A percentile compares a stretch with the other conserved stretches of the same genome.
phyloP scores from a whole-genome alignment of 805 yeast genomes.

The Zygoascus bituminiphila region DNA sequence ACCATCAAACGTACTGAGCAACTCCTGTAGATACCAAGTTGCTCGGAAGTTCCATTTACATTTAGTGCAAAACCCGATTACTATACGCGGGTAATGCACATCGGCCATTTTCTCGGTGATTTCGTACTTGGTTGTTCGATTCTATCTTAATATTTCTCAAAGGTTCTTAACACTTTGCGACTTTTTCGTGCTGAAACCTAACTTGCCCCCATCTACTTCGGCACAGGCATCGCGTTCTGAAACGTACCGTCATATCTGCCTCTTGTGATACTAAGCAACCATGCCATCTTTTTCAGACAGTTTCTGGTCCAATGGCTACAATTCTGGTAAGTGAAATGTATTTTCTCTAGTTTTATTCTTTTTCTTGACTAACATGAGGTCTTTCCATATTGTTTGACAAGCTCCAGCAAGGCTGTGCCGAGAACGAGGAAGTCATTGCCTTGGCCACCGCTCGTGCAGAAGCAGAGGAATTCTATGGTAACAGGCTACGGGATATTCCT shows the following conservation, averaged over 20 bases:
- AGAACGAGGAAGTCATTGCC: constrained; percentile 59
- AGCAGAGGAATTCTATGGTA: constrained; percentile 59
- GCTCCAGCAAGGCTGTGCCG: constrained; percentile 48
- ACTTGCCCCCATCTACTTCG: no score
- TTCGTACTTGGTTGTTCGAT: no score
- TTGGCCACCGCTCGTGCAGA: constrained; percentile 65
- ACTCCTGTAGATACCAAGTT: constrained; percentile 79
- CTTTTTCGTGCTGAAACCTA: no score
- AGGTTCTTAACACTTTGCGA: no score
- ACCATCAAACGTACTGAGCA: constrained; percentile 68
- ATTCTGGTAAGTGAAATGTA: constrained; percentile 33
- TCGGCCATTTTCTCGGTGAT: not conserved
- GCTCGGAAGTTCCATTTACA: constrained; percentile 89
- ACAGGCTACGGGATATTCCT: constrained; percentile 38
- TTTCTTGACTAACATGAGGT: constrained; percentile 19
- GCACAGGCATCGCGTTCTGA: not conserved
- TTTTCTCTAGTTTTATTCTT: not conserved
- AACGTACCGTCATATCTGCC: not conserved
- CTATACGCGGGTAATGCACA: constrained; percentile 41
- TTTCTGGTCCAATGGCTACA: constrained; percentile 68
- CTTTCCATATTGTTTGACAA: constrained; percentile 31
- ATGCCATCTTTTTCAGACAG: constrained; percentile 61
- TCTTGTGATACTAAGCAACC: constrained; percentile 27
- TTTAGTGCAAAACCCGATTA: constrained; percentile 67
- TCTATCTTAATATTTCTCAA: no score